phyloP scores from a whole-genome alignment of 225 moss, liverwort and hornwort species.

The Asterella californica region DNA sequence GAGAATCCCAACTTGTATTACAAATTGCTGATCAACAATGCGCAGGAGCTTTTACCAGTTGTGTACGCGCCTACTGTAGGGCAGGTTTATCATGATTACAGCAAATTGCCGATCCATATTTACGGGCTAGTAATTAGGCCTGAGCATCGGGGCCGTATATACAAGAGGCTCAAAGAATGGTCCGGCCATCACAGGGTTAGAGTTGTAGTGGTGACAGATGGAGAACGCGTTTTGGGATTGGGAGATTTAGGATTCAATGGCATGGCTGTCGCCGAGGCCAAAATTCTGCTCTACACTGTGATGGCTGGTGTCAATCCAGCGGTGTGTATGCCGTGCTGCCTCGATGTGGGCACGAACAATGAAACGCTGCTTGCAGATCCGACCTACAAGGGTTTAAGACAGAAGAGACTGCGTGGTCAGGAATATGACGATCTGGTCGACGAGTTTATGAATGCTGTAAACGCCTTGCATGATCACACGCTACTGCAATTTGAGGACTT shows the following conservation, averaged over 20 bases:
- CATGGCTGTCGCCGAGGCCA: constrained; percentile 94
- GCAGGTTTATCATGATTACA: constrained; percentile 75
- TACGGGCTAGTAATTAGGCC: constrained; percentile 68
- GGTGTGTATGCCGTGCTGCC: constrained; percentile 55
- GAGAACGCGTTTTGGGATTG: constrained; percentile 84
- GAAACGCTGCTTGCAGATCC: constrained; percentile 63
- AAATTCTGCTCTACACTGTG: constrained; percentile 85
- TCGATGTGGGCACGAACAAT: constrained; percentile 94
- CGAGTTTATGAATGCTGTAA: constrained; percentile 53
- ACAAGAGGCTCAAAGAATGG: constrained; percentile 57
- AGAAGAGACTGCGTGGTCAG: constrained; percentile 56
- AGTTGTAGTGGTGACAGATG: constrained; percentile 94
- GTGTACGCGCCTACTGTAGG: constrained; percentile 90
- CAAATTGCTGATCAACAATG: constrained; percentile 68
- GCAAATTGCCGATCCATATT: constrained; percentile 71
- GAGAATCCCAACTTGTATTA: constrained; percentile 62
- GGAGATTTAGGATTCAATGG: constrained; percentile 80
- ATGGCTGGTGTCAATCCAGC: constrained; percentile 64
- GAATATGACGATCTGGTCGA: constrained; percentile 75
- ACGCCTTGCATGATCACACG: constrained; percentile 8
- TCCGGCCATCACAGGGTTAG: constrained; percentile 43
- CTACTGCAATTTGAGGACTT: constrained; percentile 43
- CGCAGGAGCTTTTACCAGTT: constrained; percentile 82
- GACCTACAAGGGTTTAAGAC: constrained; percentile 67
- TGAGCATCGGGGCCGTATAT: constrained; percentile 48